These are phyloP conservation scores for Fraxinus ornus DNA, from an alignment of 305 asterid species.

Conservation along the genomic window DNA sequence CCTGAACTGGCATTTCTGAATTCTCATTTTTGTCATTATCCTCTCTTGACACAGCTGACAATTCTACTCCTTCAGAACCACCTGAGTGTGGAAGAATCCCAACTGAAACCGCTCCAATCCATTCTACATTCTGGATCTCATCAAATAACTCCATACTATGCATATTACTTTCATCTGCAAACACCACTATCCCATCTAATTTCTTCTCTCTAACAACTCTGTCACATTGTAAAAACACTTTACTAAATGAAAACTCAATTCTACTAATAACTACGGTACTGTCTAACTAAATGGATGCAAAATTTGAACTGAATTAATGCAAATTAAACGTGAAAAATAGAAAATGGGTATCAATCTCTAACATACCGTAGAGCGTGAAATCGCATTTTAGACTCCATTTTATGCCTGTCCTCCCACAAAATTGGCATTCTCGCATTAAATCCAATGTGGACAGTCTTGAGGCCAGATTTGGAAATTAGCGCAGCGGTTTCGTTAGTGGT, in stretches of 20 bases:
- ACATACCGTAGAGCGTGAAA: slow-evolving; percentile 68
- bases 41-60: slow-evolving; percentile 32
- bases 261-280: slow-evolving; percentile 3
- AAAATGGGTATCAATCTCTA: background rate
- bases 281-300: background rate
- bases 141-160: slow-evolving; percentile 84
- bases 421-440: slow-evolving; percentile 68
- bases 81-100: slow-evolving; percentile 78
- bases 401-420: slow-evolving; percentile 85
- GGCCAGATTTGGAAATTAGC: slow-evolving; percentile 65
- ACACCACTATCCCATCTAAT: slow-evolving; percentile 81
- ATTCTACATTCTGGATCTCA: slow-evolving; percentile 83
- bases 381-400: slow-evolving; percentile 80
- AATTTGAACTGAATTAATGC: background rate
- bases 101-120: slow-evolving; percentile 83
- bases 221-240: slow-evolving; percentile 30
- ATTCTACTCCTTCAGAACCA: slow-evolving; percentile 50
- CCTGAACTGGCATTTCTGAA: slow-evolving; percentile 67
- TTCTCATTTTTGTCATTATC: slow-evolving; percentile 39
- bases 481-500: slow-evolving; percentile 74
- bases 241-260: slow-evolving; percentile 22
- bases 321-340: background rate
- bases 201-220: slow-evolving; percentile 71
- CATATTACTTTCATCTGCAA: slow-evolving; percentile 97
- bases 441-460: slow-evolving; percentile 65